A percentile compares a stretch with the other conserved stretches of the same genome.
Conservation (phyloP, 2,329 filamentous ascomycete species). For the Achaetomium macrosporum region DNA sequence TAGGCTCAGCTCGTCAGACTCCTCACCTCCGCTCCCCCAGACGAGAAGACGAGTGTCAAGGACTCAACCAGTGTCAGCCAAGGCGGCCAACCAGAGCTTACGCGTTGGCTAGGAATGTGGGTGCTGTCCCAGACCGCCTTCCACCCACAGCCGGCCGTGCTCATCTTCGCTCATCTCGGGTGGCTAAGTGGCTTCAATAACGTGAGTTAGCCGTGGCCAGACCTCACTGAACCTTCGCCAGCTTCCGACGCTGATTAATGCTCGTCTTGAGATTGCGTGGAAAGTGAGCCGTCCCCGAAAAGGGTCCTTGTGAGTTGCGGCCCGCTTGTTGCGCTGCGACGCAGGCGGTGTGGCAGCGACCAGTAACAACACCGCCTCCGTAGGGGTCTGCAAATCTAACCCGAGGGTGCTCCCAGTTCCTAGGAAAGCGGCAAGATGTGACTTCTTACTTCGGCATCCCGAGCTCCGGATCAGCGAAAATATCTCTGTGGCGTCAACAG, state of each 20-base stretch:
- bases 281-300: background rate
- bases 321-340: background rate
- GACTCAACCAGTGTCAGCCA: background rate
- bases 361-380: background rate
- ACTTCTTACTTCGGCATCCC: too few relatives aligned
- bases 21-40: background rate
- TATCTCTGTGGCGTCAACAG: too few relatives aligned
- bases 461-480: too few relatives aligned
- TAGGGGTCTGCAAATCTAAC: too few relatives aligned
- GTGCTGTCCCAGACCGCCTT: background rate
- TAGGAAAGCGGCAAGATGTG: too few relatives aligned
- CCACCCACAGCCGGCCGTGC: background rate
- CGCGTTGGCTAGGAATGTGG: constrained; percentile 2
- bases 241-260: constrained; percentile 4
- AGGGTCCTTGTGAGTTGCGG: background rate
- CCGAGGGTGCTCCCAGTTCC: too few relatives aligned
- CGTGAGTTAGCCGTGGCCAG: background rate
- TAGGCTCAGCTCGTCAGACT: too few relatives aligned
- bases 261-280: background rate
- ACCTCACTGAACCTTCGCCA: background rate
- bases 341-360: constrained; percentile 7
- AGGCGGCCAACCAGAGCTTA: constrained; percentile 6
- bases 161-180: too few relatives aligned
- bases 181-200: too few relatives aligned
- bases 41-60: too few relatives aligned